Base-by-base conservation (phyloP, 2,329 filamentous ascomycete genomes). In the Colletotrichum sp. region DNA sequence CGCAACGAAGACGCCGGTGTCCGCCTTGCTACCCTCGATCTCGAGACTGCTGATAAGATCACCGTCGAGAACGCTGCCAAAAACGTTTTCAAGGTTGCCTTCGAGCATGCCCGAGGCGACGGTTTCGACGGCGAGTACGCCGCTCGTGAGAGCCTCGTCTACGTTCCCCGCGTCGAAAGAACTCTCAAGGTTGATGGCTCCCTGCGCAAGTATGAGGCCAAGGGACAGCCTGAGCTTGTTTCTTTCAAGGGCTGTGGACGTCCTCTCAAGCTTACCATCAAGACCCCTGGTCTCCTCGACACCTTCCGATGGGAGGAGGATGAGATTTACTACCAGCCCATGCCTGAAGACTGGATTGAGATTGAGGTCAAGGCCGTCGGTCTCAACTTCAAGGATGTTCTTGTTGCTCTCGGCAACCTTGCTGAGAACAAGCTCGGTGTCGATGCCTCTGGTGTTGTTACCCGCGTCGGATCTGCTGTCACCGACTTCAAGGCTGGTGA, bases 391-490 rank as follows among this genome's bases (percentile, higher is more conserved):
- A 76, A 79, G 55, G 81, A 82, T 34, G 76, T 82, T 7, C 71
- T 81, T n/a, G 68, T 72, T 82, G 84, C 55, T 3, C 79, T 80
- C 74, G 81, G 81, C 7, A 76, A 81, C 61, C 63, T 82, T 4
- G 63, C 76, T 7, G 73, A 73, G 39, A 66, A 77, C 21, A 71
- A 76, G 65, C 77, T 86, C 9, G 82, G 81, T 12, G 71, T 80
- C 7, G 83, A 85, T 43, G 83, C 83, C 4, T 78, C 84, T 2
- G 85, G 85, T 2, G 77, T 82, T 16, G 82, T 86, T 1, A 77
- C 80, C 1, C 81, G 80, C 5, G 74, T 85, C 2, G 85, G 85
- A 1, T 71, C 78, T 2, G 79, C 83, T 12, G 83, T 78, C 7
- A 67, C 78, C 8, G 73, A 72, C 57, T 75, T 85, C 60, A 81